These are phyloP conservation scores for Anastatica hierochuntica DNA, from an alignment of 345 rosid genomes.

Conservation along the genomic window DNA sequence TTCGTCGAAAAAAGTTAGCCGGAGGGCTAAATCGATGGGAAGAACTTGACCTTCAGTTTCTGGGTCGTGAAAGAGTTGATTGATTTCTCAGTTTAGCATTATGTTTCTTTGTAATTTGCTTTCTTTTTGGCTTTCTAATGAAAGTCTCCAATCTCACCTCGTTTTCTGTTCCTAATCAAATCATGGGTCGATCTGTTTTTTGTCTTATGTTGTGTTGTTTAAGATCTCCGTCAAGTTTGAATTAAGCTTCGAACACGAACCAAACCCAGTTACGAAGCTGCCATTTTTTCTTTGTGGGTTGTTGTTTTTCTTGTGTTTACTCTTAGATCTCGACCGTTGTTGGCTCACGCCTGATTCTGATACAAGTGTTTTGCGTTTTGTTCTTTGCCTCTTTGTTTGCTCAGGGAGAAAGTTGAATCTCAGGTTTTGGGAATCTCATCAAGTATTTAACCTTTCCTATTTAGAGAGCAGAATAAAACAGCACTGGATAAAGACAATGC, in stretches of 20 bases:
- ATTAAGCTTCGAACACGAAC: too few relatives aligned
- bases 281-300: too few relatives aligned
- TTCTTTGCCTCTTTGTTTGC: background rate
- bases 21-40: background rate
- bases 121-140: background rate
- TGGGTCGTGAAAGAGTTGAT: conserved; percentile 3
- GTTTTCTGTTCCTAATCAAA: background rate
- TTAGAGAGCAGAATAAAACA: too few relatives aligned
- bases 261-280: conserved; percentile 5
- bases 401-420: background rate
- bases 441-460: background rate
- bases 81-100: background rate
- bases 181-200: conserved; percentile 11
- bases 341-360: too few relatives aligned
- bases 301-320: too few relatives aligned
- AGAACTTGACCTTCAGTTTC: background rate
- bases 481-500: too few relatives aligned
- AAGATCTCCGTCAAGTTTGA: too few relatives aligned
- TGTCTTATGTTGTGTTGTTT: background rate
- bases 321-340: too few relatives aligned
- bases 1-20: background rate
- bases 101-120: background rate
- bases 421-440: background rate
- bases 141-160: background rate
- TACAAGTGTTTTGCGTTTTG: too few relatives aligned